Evolutionary conservation across 1,139 yeast genomes (phyloP), one percentile per base, ranked within the genome.

Genomic region (Kodamaea fungicola): DNA sequence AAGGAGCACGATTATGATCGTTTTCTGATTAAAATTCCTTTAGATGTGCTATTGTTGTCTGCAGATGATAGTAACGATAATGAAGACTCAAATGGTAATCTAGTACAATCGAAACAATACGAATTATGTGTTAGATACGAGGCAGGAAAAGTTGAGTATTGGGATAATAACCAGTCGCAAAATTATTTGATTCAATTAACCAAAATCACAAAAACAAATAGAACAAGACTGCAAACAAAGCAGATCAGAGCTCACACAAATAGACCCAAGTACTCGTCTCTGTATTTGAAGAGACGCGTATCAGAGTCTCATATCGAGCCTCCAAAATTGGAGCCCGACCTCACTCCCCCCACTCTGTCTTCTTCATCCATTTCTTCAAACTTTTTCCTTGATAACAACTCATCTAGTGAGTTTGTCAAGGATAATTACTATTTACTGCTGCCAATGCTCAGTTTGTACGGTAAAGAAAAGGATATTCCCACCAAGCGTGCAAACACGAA

Each of bases 161-260:
- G 96, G 95, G 96, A 87, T 59, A 87, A 85, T 61, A 87, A 88
- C 58, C 46, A 61, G 28, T 55, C 54, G 33, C 57, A 62, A 37
- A 87, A 87, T 59, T 87, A 83, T 59, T 68, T 67, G 34, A 67
- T 86, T 22, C 62, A 62, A 36, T 64, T 83, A 40, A 62, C 52
- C 12, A 64, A 64, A 42, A 41, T 49, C 5, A 37, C 47, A 31
- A 37, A 37, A 22, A 21, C 26, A 22, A 29, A 34, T 23, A 29
- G 12, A 22, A 33, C 10, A 23, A 23, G 21, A 1, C 12, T 29
- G 6, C 22, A 33, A 7, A 24, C 34, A 16, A 31, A 12, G 28
- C 34, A 31, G 23, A 54, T 56, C 31, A 50, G 47, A 33, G 47
- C 44, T 6, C 62, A 60, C 36, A 39, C 45, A 10, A 44, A 38